Base-by-base conservation (phyloP, 805 yeast species). In the Ogataea naganishii region DNA sequence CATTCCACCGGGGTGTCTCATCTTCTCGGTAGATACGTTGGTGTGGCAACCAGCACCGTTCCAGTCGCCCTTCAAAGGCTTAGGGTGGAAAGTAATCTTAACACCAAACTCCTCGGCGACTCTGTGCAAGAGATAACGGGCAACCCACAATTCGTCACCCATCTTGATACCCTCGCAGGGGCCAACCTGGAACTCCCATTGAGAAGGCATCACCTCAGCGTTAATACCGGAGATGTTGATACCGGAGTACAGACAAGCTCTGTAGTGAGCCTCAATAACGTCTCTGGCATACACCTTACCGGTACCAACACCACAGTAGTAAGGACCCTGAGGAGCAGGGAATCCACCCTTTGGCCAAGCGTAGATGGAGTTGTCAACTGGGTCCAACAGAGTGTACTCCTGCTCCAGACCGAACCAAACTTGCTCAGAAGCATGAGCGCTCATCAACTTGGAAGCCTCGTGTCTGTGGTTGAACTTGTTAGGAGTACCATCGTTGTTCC, bases 1-100 rank as follows among this genome's bases (percentile, higher is more conserved):
- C 86, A 92, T 84, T 60, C 98, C 98, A 62, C 98, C 98, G 58
- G 84, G 82, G 21, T 56, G 59, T 73, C 98, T 86, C 97, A 89
- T 92, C 30, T 55, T 56, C 61, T 70, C 73, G 50, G 98, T 92
- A 28, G 96, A 86, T 38, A 92, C 97, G 62, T 92, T 92, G 60
- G 98, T 92, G 69, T 92, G 98, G 73, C 97, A 89, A 53, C 98
- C 98, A 61, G 98, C 97, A 71, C 98, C 98, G 62, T 92, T 92
- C 97, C 97, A 92, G 69, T 89, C 97, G 50, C 97, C 97, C 71
- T 80, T 75, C 62, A 92, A 74, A 48, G 98, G 97, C 75, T 92
- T 92, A 65, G 98, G 98, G 77, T 92, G 98, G 80, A 88, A 80
- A 27, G 96, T 85, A 49, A 92, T 89, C 80, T 86, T 88, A 59